phyloP scores from a whole-genome alignment of 208 protist genomes.

The Acanthamoeba quina region DNA sequence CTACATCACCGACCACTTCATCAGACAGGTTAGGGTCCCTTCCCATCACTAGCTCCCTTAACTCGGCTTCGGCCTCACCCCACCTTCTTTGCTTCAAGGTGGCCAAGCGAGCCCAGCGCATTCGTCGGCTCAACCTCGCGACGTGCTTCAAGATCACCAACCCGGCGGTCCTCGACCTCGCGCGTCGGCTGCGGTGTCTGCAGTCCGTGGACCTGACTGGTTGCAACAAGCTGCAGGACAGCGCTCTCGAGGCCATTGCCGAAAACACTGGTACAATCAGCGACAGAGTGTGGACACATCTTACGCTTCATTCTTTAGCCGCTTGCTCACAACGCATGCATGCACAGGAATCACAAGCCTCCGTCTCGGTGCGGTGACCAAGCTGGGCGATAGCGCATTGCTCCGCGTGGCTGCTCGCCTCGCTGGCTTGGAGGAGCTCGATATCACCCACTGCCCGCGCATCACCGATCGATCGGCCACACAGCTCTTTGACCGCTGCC shows the following conservation, averaged over 20 bases:
- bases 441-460: constrained; percentile 32
- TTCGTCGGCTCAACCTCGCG: constrained; percentile 4
- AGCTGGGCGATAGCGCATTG: constrained; percentile 20
- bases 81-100: not conserved
- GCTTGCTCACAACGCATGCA: not conserved
- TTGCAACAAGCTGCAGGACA: constrained; percentile 67
- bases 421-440: constrained; percentile 44
- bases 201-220: constrained; percentile 44
- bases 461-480: constrained; percentile 43
- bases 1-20: constrained; percentile 41
- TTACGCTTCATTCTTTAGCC: not conserved
- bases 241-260: constrained; percentile 10
- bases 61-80: no score
- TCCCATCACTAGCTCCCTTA: not conserved
- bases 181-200: not conserved
- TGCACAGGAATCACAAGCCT: constrained; percentile 15
- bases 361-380: not conserved
- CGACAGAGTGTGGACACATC: not conserved
- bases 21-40: not conserved
- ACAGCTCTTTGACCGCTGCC: constrained; percentile 23
- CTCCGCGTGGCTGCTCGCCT: not conserved
- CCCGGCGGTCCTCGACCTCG: constrained; percentile 12
- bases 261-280: not conserved
- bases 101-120: not conserved
- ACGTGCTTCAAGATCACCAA: constrained; percentile 65